These are phyloP conservation scores for Zymoseptoria passerinii DNA, from an alignment of 2,329 filamentous ascomycete genomes.

Conservation along the genomic window DNA sequence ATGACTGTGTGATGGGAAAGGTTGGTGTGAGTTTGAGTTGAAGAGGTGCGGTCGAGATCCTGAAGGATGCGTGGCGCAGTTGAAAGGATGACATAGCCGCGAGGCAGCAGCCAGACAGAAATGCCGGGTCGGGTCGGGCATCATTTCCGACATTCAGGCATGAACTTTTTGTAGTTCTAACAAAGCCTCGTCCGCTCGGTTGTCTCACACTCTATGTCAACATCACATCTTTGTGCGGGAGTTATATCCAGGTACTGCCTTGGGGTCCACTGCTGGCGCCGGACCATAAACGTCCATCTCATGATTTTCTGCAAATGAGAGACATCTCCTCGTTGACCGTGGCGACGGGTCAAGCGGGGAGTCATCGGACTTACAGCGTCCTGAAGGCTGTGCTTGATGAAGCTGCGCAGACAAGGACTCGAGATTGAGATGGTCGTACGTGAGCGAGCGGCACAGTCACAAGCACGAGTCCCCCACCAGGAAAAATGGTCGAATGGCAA, in stretches of 20 bases:
- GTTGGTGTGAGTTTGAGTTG: background rate
- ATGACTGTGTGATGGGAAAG: background rate
- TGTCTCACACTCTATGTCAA: background rate
- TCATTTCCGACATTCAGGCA: background rate
- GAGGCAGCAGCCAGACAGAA: background rate
- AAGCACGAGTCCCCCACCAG: background rate
- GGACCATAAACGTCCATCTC: too few relatives aligned
- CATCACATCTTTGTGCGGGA: background rate
- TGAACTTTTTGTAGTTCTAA: background rate
- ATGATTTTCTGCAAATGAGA: too few relatives aligned
- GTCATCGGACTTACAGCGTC: too few relatives aligned
- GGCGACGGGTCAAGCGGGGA: too few relatives aligned
- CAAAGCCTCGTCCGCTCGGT: background rate
- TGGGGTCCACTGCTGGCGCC: too few relatives aligned
- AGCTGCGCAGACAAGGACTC: background rate
- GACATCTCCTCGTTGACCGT: too few relatives aligned
- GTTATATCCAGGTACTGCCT: too few relatives aligned
- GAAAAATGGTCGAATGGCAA: background rate
- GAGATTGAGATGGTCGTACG: background rate
- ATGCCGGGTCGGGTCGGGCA: too few relatives aligned
- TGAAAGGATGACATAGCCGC: background rate
- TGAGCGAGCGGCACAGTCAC: background rate
- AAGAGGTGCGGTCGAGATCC: background rate
- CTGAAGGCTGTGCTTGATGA: background rate
- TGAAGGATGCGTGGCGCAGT: background rate